phyloP scores from a whole-genome alignment of 179 eudicot species.

The Monotropa hypopitys region DNA sequence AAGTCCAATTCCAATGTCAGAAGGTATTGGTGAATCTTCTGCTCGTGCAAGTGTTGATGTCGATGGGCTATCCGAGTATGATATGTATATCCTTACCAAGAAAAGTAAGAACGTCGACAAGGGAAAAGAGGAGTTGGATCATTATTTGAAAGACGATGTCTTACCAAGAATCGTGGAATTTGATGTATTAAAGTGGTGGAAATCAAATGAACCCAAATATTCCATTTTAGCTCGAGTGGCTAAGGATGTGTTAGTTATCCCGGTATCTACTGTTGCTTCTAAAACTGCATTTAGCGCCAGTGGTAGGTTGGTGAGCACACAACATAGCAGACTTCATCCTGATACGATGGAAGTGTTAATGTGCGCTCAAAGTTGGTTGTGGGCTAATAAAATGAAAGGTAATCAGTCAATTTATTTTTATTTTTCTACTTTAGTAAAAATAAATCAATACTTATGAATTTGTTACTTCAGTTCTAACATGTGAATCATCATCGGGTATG shows the following conservation, averaged over 20 bases:
- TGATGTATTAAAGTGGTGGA: not conserved
- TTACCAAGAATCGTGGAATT: conserved; percentile 6
- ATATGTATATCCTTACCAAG: too few relatives aligned
- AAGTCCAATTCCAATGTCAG: too few relatives aligned
- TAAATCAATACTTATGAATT: too few relatives aligned
- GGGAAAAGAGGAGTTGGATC: too few relatives aligned
- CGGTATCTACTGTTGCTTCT: not conserved
- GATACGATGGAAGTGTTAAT: not conserved
- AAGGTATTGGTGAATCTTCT: too few relatives aligned
- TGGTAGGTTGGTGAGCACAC: not conserved
- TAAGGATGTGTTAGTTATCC: not conserved
- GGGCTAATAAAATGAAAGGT: not conserved
- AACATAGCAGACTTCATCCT: not conserved
- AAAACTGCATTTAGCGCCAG: not conserved
- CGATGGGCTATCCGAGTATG: too few relatives aligned
- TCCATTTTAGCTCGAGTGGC: not conserved
- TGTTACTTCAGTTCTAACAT: too few relatives aligned
- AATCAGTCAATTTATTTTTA: not conserved
- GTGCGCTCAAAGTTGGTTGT: not conserved
- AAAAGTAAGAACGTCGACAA: too few relatives aligned
- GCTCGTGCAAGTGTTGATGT: too few relatives aligned
- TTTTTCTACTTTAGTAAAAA: not conserved
- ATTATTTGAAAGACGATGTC: too few relatives aligned
- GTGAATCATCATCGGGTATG: too few relatives aligned
- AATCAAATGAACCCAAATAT: not conserved